phyloP scores from a whole-genome alignment of 345 rosid species.

The Pseudoturritis turrita region DNA sequence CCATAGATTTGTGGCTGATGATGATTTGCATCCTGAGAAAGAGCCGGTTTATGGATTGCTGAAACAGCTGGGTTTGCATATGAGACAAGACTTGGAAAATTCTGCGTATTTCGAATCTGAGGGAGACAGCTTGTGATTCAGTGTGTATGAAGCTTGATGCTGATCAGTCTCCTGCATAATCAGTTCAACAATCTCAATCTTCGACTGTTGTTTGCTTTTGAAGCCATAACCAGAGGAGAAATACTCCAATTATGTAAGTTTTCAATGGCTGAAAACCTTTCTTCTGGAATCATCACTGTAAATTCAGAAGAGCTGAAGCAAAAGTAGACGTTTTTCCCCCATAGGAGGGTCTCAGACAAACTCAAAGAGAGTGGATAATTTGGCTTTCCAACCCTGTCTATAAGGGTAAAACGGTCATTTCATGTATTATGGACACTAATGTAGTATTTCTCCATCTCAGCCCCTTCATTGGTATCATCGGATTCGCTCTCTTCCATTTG shows the following conservation, averaged over 20 bases:
- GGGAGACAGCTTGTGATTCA: conserved; percentile 10
- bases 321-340: background rate
- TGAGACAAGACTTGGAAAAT: conserved; percentile 21
- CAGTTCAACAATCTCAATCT: background rate
- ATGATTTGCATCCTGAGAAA: conserved; percentile 34
- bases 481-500: background rate
- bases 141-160: conserved; percentile 14
- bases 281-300: too few relatives aligned
- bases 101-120: conserved; percentile 6
- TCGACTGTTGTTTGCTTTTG: background rate
- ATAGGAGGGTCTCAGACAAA: background rate
- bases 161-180: background rate
- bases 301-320: background rate
- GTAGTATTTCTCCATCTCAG: background rate
- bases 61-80: conserved; percentile 35
- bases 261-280: too few relatives aligned
- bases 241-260: background rate
- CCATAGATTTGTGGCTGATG: conserved; percentile 48
- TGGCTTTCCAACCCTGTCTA: background rate
- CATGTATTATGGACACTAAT: background rate
- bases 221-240: background rate
- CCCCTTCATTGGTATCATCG: conserved; percentile 19
- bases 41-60: conserved; percentile 37
- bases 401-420: conserved; percentile 5
- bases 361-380: background rate